Conservation (phyloP, 305 asterid species). For the Fraxinus albicans region DNA sequence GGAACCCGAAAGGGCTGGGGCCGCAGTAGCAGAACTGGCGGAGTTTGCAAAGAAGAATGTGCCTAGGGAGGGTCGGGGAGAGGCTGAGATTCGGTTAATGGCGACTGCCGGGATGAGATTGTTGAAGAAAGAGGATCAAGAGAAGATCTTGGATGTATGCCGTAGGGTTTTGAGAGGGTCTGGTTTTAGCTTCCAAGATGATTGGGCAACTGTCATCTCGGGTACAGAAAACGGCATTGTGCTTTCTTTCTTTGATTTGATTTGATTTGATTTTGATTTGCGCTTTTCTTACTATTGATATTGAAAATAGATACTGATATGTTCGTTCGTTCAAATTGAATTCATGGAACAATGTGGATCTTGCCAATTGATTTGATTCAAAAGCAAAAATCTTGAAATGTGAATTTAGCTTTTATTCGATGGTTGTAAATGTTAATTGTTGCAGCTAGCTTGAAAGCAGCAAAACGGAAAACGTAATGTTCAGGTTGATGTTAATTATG, state of each 20-base stretch:
- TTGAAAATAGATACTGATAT: not conserved
- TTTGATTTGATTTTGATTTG: not conserved
- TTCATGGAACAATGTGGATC: not conserved
- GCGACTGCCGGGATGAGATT: slow-evolving; percentile 95
- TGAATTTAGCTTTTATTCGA: not conserved
- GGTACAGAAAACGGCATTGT: slow-evolving; percentile 40
- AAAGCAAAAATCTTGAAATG: not conserved
- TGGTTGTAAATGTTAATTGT: not conserved
- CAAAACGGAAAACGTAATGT: not conserved
- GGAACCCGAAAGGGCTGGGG: slow-evolving; percentile 61
- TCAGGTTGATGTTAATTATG: not conserved
- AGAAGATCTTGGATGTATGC: slow-evolving; percentile 70
- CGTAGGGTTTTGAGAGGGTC: slow-evolving; percentile 61
- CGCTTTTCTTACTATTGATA: not conserved
- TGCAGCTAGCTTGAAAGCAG: not conserved
- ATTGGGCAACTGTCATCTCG: slow-evolving; percentile 83
- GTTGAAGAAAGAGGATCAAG: slow-evolving; percentile 61
- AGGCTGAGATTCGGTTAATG: slow-evolving; percentile 72
- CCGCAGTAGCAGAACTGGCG: slow-evolving; percentile 58
- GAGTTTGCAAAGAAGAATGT: slow-evolving; percentile 76
- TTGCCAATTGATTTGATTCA: not conserved
- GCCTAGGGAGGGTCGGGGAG: slow-evolving; percentile 60
- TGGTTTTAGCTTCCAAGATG: slow-evolving; percentile 71
- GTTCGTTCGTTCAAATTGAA: not conserved
- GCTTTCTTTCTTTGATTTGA: slow-evolving; percentile 2